These are phyloP conservation scores for Entonaema liquescens DNA, from an alignment of 495 filamentous ascomycete species.

Conservation along the genomic window DNA sequence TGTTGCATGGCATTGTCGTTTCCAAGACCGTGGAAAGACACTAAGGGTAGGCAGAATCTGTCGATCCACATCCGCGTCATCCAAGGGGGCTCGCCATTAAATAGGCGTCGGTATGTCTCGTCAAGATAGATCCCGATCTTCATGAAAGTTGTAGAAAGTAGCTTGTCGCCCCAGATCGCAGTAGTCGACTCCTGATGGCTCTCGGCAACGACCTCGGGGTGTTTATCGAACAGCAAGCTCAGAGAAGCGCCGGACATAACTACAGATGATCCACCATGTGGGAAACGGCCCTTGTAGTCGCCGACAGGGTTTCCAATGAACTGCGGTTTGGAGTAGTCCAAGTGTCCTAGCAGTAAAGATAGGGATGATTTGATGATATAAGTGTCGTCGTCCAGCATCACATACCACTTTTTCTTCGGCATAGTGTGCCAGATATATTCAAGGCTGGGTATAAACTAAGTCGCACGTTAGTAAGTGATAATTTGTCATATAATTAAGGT, in stretches of 20 bases:
- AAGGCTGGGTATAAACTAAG: constrained; percentile 54
- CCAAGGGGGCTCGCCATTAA: constrained; percentile 56
- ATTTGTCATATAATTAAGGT: neutral
- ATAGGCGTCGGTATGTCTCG: constrained; percentile 54
- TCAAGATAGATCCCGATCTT: constrained; percentile 53
- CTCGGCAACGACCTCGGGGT: constrained; percentile 44
- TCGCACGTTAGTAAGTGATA: constrained; percentile 12
- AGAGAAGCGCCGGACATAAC: constrained; percentile 56
- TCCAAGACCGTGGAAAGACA: constrained; percentile 53
- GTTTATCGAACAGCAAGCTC: constrained; percentile 44
- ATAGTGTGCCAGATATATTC: constrained; percentile 52
- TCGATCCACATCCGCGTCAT: constrained; percentile 53
- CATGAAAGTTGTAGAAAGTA: constrained; percentile 53
- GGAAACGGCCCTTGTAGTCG: constrained; percentile 57
- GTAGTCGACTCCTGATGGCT: constrained; percentile 50
- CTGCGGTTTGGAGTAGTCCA: constrained; percentile 50
- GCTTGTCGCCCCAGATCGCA: constrained; percentile 54
- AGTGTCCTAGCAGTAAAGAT: constrained; percentile 48
- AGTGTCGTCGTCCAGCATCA: constrained; percentile 59
- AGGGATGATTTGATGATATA: constrained; percentile 55
- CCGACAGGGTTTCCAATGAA: constrained; percentile 62
- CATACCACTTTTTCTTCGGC: constrained; percentile 59
- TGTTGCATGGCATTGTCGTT: constrained; percentile 46
- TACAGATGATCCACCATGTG: constrained; percentile 58
- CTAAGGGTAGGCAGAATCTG: constrained; percentile 52